phyloP scores from a whole-genome alignment of 179 eudicot species.

The Carnegiea gigantea region DNA sequence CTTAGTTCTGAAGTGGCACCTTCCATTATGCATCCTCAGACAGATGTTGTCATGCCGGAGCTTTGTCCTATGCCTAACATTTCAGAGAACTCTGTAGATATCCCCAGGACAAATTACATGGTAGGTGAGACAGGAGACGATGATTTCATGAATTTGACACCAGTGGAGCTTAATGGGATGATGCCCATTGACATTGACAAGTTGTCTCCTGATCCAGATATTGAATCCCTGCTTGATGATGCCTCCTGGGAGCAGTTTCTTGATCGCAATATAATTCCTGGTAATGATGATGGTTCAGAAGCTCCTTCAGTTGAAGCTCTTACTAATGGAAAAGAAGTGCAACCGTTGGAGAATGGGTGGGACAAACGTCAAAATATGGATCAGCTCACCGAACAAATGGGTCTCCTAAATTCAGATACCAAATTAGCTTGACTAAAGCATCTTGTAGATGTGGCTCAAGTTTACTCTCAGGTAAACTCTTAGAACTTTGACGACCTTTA shows the following conservation, averaged over 20 bases:
- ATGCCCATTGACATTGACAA: constrained; percentile 26
- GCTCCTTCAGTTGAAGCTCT: constrained; percentile 31
- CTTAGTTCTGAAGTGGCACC: constrained; percentile 43
- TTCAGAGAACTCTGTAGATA: constrained; percentile 14
- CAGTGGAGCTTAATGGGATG: constrained; percentile 12
- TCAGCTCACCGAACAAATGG: constrained; percentile 70
- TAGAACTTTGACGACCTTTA: neutral
- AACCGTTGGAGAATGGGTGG: constrained; percentile 45
- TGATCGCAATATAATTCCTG: constrained; percentile 13
- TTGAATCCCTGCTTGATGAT: constrained; percentile 32
- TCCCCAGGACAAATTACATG: constrained; percentile 31
- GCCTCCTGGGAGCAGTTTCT: constrained; percentile 27
- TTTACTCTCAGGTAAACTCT: constrained; percentile 26
- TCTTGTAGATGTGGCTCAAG: constrained; percentile 29
- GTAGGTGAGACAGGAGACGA: constrained; percentile 35
- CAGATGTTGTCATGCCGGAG: constrained; percentile 43
- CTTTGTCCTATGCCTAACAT: constrained; percentile 39
- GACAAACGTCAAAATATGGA: constrained; percentile 47
- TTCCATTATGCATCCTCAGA: constrained; percentile 35
- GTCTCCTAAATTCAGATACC: constrained; percentile 46
- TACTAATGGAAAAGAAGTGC: constrained; percentile 32
- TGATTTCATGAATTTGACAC: constrained; percentile 35
- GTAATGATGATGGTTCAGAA: constrained; percentile 34
- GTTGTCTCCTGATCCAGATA: constrained; percentile 35
- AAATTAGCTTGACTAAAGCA: constrained; percentile 33